Evolutionary conservation across 441 rosid genomes (phyloP).

Genomic region (Populus hybrid): DNA sequence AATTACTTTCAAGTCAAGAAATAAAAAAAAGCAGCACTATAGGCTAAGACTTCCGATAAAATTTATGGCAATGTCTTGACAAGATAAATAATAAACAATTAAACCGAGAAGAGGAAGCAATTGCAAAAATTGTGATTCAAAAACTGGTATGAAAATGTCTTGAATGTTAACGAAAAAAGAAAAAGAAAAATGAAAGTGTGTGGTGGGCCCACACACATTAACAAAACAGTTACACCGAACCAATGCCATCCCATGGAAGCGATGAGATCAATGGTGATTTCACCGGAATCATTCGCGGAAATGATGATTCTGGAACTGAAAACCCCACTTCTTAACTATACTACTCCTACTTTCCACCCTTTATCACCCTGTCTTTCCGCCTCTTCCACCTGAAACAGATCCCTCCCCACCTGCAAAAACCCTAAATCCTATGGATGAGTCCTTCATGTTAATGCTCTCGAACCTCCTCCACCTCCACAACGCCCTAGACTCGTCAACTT

Average conservation of each 20-base stretch:
- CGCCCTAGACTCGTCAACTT: conserved; percentile 63
- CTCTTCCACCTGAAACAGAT: neutral
- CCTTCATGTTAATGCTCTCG: conserved; percentile 55
- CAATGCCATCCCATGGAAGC: neutral
- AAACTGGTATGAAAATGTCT: too few relatives aligned
- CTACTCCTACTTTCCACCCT: neutral
- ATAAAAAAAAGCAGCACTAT: too few relatives aligned
- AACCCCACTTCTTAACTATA: neutral
- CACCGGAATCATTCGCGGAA: neutral
- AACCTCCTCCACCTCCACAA: conserved; percentile 85
- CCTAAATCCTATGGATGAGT: conserved; percentile 49
- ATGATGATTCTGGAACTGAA: neutral
- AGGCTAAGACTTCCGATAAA: too few relatives aligned
- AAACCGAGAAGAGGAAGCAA: too few relatives aligned
- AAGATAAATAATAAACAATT: too few relatives aligned
- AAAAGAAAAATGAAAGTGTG: neutral
- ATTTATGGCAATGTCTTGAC: too few relatives aligned
- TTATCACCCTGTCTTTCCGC: neutral
- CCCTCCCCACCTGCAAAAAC: conserved; percentile 1
- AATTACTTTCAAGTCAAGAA: too few relatives aligned
- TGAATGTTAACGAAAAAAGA: too few relatives aligned
- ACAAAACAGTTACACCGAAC: neutral
- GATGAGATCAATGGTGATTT: neutral
- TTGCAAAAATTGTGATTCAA: too few relatives aligned
- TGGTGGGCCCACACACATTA: neutral